These are phyloP conservation scores for Collybia sordida DNA, from an alignment of 768 basidiomycete species.

Conservation along the genomic window DNA sequence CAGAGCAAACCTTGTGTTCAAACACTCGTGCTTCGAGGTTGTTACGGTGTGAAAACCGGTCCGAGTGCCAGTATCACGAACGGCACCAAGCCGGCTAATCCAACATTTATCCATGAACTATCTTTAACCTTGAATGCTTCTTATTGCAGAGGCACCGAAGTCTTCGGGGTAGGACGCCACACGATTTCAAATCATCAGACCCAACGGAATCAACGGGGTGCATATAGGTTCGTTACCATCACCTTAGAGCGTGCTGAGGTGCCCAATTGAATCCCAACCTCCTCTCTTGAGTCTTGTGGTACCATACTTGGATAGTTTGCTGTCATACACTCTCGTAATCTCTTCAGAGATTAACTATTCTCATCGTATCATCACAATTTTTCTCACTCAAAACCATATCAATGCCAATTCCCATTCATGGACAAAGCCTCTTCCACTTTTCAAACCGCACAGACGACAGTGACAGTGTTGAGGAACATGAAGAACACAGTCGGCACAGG, in stretches of 20 bases:
- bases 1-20: too few species aligned
- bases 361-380: background rate
- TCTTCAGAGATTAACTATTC: background rate
- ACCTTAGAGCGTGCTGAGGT: background rate
- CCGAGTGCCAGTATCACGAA: background rate
- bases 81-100: background rate
- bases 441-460: slow-evolving; percentile 16
- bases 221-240: background rate
- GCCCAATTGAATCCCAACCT: background rate
- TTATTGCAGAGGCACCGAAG: background rate
- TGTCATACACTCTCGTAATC: background rate
- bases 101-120: background rate
- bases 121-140: background rate
- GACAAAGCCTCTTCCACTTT: slow-evolving; percentile 13
- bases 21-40: too few species aligned
- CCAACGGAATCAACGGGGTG: background rate
- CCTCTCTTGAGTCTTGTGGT: background rate
- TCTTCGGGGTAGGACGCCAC: slow-evolving; percentile 1
- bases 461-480: slow-evolving; percentile 13
- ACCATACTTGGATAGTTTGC: background rate
- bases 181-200: background rate
- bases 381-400: background rate
- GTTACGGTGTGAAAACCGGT: too few species aligned
- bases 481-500: slow-evolving; percentile 7
- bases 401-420: background rate